Base-by-base conservation (phyloP, 2,329 filamentous ascomycete genomes). In the Chaetomiaceae sp. region DNA sequence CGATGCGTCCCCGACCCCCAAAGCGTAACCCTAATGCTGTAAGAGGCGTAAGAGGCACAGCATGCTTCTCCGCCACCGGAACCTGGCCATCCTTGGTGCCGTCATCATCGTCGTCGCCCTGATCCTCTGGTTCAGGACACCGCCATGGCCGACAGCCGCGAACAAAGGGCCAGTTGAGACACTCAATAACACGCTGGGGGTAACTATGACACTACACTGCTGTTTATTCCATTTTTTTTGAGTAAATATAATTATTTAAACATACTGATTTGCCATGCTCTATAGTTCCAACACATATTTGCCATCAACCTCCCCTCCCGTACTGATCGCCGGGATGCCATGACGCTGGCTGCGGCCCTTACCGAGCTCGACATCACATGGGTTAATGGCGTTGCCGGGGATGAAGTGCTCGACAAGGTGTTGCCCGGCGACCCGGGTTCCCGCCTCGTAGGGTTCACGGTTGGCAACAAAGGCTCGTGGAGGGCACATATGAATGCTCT, bases 231-330 rank as follows among this genome's bases (percentile, higher is more conserved):
- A 25, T 40, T 14, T 7, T 5, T 16, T 11, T 13, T 20, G 2
- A 8, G 8, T n/a, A 8, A 25, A 4, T 3, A 5, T 2, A 4
- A n/a, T 7, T 5, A 11, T n/a, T n/a, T n/a, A 21, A n/a, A 2
- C 2, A n/a, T 16, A 13, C 21, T 34, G 6, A 33, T 9, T 5
- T 9, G 7, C 30, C n/a, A 23, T 14, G 13, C 2, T 11, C 23
- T 34, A 8, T 10, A 80, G 77, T 81, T 81, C 56, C 67, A 76
- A 30, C 70, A 76, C 48, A 75, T 81, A 14, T 72, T 80, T 56
- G 75, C 77, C 21, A 71, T 82, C 41, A 78, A 75, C 42, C 69
- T 81, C 5, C 74, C 76, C 1, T 69, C 69, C 18, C 67, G 78
- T 4, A 75, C 71, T 20, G 79, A 82, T 57, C 72, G 77, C 9